Evolutionary conservation across 2,329 filamentous ascomycete genomes (phyloP).

Genomic region (Paradendryphiella salina): DNA sequence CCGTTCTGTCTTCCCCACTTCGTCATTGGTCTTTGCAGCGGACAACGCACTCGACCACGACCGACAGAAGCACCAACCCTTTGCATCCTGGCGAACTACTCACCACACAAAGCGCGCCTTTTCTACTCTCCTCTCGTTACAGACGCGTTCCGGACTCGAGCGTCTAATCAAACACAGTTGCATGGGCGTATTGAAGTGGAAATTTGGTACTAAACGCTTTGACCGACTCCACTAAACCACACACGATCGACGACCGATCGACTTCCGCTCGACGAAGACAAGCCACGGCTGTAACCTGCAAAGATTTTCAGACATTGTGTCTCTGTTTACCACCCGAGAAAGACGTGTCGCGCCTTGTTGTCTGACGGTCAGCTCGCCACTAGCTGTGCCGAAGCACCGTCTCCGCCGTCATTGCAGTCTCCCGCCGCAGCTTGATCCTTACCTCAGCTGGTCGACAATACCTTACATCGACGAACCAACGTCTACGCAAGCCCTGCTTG

Average conservation of each 20-base stretch:
- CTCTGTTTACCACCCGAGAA: not conserved
- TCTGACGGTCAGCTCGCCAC: slow-evolving; percentile 9
- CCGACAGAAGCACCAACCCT: slow-evolving; percentile 31
- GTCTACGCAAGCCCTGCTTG: not conserved
- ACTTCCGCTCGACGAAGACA: slow-evolving; percentile 5
- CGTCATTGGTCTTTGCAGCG: slow-evolving; percentile 36
- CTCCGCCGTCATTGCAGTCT: slow-evolving; percentile 15
- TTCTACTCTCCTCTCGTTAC: slow-evolving; percentile 11
- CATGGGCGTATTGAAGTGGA: slow-evolving; percentile 29
- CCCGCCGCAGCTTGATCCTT: slow-evolving; percentile 8
- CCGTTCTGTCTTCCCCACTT: slow-evolving; percentile 27
- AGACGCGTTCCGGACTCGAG: slow-evolving; percentile 26
- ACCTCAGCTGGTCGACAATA: not conserved
- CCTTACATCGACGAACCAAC: not conserved
- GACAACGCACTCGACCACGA: slow-evolving; percentile 30
- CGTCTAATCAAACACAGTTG: slow-evolving; percentile 22
- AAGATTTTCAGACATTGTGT: not conserved
- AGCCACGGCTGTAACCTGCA: slow-evolving; percentile 1
- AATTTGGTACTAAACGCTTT: slow-evolving; percentile 33
- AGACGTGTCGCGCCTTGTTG: slow-evolving; percentile 2
- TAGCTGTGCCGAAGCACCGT: slow-evolving; percentile 22
- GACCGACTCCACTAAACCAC: slow-evolving; percentile 32
- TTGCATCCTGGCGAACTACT: slow-evolving; percentile 26
- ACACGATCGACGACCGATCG: slow-evolving; percentile 8
- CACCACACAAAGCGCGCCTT: slow-evolving; percentile 26